Percentiles rank a stretch among this genome's conserved stretches.
phyloP scores from a whole-genome alignment of 192 early-diverging fungal genomes.

The Podila epicladia region DNA sequence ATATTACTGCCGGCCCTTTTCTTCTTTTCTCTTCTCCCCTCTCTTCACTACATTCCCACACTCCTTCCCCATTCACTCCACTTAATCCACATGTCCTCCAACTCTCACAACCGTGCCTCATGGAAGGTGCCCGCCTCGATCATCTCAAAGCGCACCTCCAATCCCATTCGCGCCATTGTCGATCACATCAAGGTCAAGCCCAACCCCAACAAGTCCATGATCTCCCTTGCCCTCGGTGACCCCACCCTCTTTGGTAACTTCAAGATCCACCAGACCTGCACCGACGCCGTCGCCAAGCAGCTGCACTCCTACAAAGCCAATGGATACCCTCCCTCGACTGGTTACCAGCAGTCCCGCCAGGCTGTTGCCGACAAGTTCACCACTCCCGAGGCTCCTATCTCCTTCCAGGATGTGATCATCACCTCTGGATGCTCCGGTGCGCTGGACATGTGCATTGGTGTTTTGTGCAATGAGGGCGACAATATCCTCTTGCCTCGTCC shows the following conservation, averaged over 20 bases:
- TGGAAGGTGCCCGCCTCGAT: constrained; percentile 70
- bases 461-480: constrained; percentile 78
- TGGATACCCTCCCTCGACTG: constrained; percentile 83
- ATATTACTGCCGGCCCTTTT: not conserved
- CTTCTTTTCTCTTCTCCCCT: not conserved
- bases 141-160: constrained; percentile 78
- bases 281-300: constrained; percentile 77
- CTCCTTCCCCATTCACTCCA: too few species aligned
- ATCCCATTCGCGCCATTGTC: constrained; percentile 90
- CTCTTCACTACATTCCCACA: not conserved
- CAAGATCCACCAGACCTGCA: constrained; percentile 73
- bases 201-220: constrained; percentile 65
- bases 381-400: constrained; percentile 74
- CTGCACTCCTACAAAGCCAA: constrained; percentile 79
- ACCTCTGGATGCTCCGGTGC: constrained; percentile 85
- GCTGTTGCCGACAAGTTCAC: constrained; percentile 81
- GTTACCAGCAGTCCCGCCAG: constrained; percentile 71
- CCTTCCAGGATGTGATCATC: constrained; percentile 80
- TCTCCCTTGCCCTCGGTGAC: constrained; percentile 80
- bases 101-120: constrained; percentile 23
- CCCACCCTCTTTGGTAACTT: constrained; percentile 94
- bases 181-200: constrained; percentile 78
- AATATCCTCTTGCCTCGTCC: constrained; percentile 89
- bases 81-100: constrained; percentile 24
- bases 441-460: constrained; percentile 76